phyloP scores from a whole-genome alignment of 208 protist species.

The Leishmania tropica region DNA sequence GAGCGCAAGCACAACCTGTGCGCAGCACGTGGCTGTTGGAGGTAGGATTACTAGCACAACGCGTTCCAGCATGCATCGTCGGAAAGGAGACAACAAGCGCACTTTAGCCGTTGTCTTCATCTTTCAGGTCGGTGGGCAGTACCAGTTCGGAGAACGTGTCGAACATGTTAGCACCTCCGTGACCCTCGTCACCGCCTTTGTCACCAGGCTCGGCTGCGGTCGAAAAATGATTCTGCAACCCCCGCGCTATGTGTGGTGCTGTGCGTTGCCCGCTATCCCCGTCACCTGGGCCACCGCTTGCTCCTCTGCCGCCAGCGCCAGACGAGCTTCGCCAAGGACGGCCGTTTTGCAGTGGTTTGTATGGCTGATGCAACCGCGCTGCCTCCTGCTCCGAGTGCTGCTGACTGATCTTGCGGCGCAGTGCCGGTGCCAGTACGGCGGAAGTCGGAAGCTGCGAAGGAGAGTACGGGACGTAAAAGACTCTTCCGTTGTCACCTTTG shows the following conservation, averaged over 20 bases:
- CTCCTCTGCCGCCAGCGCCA: background rate
- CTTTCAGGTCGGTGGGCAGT: slow-evolving; percentile 1
- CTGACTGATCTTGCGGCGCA: slow-evolving; percentile 48
- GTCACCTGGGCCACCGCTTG: background rate
- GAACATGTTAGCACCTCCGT: slow-evolving; percentile 31
- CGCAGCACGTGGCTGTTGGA: too few relatives aligned
- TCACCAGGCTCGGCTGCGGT: background rate
- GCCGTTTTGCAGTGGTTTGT: slow-evolving; percentile 9
- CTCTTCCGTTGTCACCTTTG: slow-evolving; percentile 14
- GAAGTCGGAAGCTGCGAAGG: slow-evolving; percentile 10
- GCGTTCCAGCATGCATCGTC: background rate
- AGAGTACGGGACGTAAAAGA: slow-evolving; percentile 15
- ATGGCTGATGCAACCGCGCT: slow-evolving; percentile 12
- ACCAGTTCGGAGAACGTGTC: slow-evolving; percentile 55
- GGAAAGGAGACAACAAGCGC: background rate
- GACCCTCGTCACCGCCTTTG: background rate
- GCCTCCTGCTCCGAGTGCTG: slow-evolving; percentile 30
- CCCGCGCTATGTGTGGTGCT: background rate
- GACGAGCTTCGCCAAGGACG: slow-evolving; percentile 3
- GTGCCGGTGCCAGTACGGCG: slow-evolving; percentile 38
- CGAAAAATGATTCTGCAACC: background rate
- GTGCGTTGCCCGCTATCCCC: background rate
- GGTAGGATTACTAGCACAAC: background rate
- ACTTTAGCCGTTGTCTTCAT: slow-evolving; percentile 4
- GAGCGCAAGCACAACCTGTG: background rate